These are phyloP conservation scores for Ascochyta fabae DNA, from an alignment of 2,329 filamentous ascomycete genomes.

Conservation along the genomic window DNA sequence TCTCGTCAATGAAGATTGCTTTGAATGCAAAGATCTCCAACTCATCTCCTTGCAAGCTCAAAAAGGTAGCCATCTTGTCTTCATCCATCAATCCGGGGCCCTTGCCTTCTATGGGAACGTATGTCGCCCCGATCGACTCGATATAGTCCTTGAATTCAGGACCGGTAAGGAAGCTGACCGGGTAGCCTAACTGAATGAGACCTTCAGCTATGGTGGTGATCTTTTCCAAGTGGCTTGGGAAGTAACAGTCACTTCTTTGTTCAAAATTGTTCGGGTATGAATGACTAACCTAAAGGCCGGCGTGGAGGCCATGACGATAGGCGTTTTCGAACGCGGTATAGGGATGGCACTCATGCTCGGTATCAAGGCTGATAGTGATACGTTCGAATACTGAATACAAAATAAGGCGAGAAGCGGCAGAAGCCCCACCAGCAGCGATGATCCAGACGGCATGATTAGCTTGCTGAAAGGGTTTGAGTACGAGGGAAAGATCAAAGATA, in stretches of 20 bases:
- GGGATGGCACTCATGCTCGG: neutral
- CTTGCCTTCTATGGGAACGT: conserved; percentile 15
- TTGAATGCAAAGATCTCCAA: conserved; percentile 46
- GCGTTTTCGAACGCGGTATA: conserved; percentile 16
- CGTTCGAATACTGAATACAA: conserved; percentile 1
- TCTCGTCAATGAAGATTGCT: conserved; percentile 44
- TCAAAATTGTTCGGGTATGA: neutral
- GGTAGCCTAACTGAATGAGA: conserved; percentile 50
- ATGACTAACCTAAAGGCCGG: conserved; percentile 17
- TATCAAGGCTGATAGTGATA: neutral
- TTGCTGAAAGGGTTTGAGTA: neutral
- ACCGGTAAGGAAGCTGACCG: conserved; percentile 52
- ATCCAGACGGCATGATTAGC: neutral
- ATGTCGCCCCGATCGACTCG: conserved; percentile 19
- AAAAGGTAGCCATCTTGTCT: conserved; percentile 27
- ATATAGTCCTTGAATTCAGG: conserved; percentile 45
- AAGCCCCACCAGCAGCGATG: neutral
- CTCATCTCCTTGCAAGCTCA: conserved; percentile 32
- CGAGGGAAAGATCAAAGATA: too few species aligned
- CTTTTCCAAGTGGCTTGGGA: conserved; percentile 30
- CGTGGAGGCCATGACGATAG: conserved; percentile 27
- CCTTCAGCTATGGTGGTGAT: conserved; percentile 43
- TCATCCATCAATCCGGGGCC: conserved; percentile 16
- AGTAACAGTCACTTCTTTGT: neutral
- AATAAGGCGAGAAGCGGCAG: conserved; percentile 2